Evolutionary conservation across 1,284 basidiomycete genomes (phyloP), one percentile per base, ranked within the genome.

Genomic region (Inonotus hispidus): DNA sequence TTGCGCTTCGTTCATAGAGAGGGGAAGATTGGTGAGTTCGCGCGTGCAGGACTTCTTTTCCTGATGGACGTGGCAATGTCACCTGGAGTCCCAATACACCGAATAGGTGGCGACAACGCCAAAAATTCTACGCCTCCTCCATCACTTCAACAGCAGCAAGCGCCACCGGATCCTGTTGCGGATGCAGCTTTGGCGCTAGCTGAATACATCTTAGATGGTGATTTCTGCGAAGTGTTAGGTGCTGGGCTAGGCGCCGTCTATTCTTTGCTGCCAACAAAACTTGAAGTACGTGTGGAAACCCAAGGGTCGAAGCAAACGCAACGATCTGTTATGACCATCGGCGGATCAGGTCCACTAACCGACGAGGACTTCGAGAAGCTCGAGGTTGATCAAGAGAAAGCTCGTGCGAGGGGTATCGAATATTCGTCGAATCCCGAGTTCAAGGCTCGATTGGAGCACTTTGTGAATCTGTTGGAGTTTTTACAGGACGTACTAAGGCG

Each of bases 1-100:
- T 84, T 98, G 19, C 92, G 95, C 2, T 98, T 95, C 70, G 90
- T 95, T 21, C 96, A 98, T 71, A 85, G 95, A 57, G 95, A 98
- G 75, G 94, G 94, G 29, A 84, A 90, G 35, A 94, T 93, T 29
- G 96, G 96, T 14, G 95, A 98, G 71, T 92, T 93, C 69, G 94
- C 96, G 2, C 85, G 96, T 10, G 93, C 93, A 2, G 96, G 95
- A 7, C 75, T 98, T 37, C 76, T 96, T 14, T 94, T 96, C 72
- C 81, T 98, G 49, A 90, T 98, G 83, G 94, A 97, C 68, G 90
- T 98, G 41, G 93, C 93, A 2, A 94, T 95, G 85, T 88, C 88
- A 29, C 84, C 88, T 2, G 79, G 81, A 53, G 82, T 85, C 59
- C 72, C 79, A 10, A 72, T 71, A 35, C 80, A 75, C 62, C 75